Evolutionary conservation across 495 filamentous ascomycete genomes (phyloP).

Genomic region (Penicillium paxilli): DNA sequence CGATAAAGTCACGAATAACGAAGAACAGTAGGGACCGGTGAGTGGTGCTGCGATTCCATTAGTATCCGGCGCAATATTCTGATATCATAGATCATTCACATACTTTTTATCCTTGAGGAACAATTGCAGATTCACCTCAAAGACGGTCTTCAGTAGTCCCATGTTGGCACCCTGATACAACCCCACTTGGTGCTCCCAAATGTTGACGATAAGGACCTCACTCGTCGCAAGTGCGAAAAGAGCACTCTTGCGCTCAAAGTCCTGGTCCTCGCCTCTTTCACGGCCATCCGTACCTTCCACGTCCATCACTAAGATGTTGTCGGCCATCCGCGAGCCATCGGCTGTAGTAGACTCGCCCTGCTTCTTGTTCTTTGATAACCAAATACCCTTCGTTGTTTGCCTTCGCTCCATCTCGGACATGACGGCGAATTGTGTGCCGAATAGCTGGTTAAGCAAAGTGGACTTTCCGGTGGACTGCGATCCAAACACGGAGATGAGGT

Average conservation of each 20-base stretch:
- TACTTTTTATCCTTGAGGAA: constrained; percentile 94
- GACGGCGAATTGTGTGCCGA: constrained; percentile 92
- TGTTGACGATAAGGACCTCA: constrained; percentile 97
- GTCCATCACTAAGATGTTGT: constrained; percentile 99
- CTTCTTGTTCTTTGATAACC: constrained; percentile 95
- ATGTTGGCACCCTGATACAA: constrained; percentile 98
- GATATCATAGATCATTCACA: constrained; percentile 25
- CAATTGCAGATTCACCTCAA: constrained; percentile 95
- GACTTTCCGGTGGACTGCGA: constrained; percentile 99
- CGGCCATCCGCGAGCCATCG: constrained; percentile 67
- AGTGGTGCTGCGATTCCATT: constrained; percentile 60
- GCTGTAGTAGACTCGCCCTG: constrained; percentile 28
- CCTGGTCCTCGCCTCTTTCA: constrained; percentile 95
- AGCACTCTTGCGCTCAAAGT: constrained; percentile 97
- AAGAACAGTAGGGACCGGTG: constrained; percentile 95
- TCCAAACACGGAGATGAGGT: constrained; percentile 97
- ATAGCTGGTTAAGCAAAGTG: constrained; percentile 92
- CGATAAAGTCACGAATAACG: constrained; percentile 95
- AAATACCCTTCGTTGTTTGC: constrained; percentile 98
- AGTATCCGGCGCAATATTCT: constrained; percentile 16
- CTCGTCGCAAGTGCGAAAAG: constrained; percentile 96
- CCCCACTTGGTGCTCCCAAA: constrained; percentile 99
- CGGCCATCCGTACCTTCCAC: constrained; percentile 97
- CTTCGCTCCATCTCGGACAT: constrained; percentile 90
- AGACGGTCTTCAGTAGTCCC: constrained; percentile 96